A percentile compares a stretch with the other conserved stretches of the same genome.
These are phyloP conservation scores for Gleditsia sinensis DNA, from an alignment of 306 rosid species.

Conservation along the genomic window DNA sequence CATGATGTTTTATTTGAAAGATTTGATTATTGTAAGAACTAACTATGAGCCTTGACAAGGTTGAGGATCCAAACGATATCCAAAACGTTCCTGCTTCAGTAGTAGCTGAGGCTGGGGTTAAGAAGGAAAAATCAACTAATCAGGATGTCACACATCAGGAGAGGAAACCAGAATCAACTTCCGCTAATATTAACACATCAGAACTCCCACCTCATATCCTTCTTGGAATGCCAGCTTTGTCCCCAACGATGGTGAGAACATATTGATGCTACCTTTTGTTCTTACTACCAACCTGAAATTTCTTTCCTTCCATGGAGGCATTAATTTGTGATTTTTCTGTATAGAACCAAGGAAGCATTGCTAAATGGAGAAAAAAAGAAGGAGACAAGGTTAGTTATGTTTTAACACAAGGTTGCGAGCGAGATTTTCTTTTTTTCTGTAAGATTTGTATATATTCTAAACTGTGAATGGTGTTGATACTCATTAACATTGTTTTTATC, in stretches of 20 bases:
- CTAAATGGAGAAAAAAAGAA: conserved; percentile 88
- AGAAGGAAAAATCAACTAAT: conserved; percentile 47
- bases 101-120: conserved; percentile 45
- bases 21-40: conserved; percentile 44
- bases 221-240: conserved; percentile 92
- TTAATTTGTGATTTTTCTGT: conserved; percentile 26
- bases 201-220: conserved; percentile 84
- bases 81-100: conserved; percentile 69
- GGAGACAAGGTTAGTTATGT: conserved; percentile 91
- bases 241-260: conserved; percentile 90
- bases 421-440: conserved; percentile 11
- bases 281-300: conserved; percentile 16
- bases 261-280: conserved; percentile 21
- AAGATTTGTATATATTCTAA: conserved; percentile 19
- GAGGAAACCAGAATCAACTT: conserved; percentile 53
- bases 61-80: conserved; percentile 83
- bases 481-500: conserved; percentile 15
- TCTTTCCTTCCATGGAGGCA: conserved; percentile 30
- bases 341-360: conserved; percentile 93
- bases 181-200: conserved; percentile 52
- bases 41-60: conserved; percentile 60
- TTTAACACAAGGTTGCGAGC: conserved; percentile 21
- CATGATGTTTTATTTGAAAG: conserved; percentile 16
- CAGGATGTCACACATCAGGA: conserved; percentile 52
- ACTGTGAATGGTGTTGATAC: conserved; percentile 20